Evolutionary conservation across 1,139 yeast species (phyloP), one percentile per base, ranked within the genome.

Genomic region (Yamadazyma songkhlaensis): DNA sequence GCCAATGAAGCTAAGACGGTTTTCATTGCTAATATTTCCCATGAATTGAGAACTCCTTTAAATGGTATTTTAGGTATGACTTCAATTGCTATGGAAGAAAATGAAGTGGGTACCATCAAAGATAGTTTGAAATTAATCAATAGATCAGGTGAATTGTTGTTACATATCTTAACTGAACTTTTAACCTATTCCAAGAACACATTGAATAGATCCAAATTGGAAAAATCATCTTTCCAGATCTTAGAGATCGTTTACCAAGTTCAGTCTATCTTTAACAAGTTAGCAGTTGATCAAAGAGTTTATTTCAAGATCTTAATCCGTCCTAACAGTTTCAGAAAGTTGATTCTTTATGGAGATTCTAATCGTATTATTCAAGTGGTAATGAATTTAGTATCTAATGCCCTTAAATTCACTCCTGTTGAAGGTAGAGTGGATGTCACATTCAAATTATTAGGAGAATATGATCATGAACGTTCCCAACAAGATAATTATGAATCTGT

Each of bases 21-120:
- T 11, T 92, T 92, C 59, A 89, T 92, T 57, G 97, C 97, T 13
- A 92, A 90, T 57, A 89, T 92, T 27, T 89, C 97, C 0, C 97
- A 92, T 57, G 98, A 92, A 62, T 72, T 92, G 54, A 74, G 97
- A 48, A 92, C 98, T 0, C 98, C 98, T 1, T 67, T 92, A 49
- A 92, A 92, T 59, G 98, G 97, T 56, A 92, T 92, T 31, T 66
- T 92, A 41, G 98, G 98, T 40, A 87, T 92, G 95, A 86, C 97
- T 0, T 85, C 95, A 2, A 87, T 90, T 39, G 92, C 96, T 2
- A 77, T 88, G 81, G 92, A 86, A 17, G 97, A 90, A 57, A 69
- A 70, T 9, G 92, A 87, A 50, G 70, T 72, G 6, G 59, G 68
- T 4, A 79, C 81, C 48, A 79, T 87, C 13, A 80, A 83, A 49